Evolutionary conservation across 2,329 filamentous ascomycete genomes (phyloP), one percentile per base, ranked within the genome.

Genomic region (Beauveria sp.): DNA sequence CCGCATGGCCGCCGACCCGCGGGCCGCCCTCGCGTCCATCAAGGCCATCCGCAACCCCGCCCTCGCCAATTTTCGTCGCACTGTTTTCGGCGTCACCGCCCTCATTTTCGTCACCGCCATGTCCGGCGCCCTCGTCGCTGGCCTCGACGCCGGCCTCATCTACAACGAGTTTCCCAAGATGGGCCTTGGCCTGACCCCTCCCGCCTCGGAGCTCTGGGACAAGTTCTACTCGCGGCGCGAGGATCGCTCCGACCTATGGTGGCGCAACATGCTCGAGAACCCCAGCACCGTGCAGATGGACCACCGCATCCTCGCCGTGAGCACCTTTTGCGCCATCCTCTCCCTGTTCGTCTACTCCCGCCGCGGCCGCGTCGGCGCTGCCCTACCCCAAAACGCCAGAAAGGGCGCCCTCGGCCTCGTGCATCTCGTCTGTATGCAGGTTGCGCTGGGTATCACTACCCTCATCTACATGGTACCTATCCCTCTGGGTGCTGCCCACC

Each of bases 111-210:
- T 83, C 40, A 99, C 94, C 4, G 92, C 90, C 70, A 90, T 99
- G 84, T 97, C 94, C 4, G 94, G 93, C 59, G 93, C 88, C 5
- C 83, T 99, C 2, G 94, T 99, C 37, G 94, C 94, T 7, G 94
- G 94, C 37, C 86, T 99, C 16, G 94, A 99, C 71, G 94, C 94
- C 9, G 94, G 94, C 9, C 81, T 99, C 61, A 97, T 99, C 75
- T 99, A 99, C 80, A 99, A 99, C 73, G 92, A 99, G 75, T 97
- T 99, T 73, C 94, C 94, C 7, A 90, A 84, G 75, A 99, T 99
- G 94, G 94, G 94, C 9, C 75, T 85, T 3, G 91, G 92, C 12
- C 78, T 96, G 24, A 82, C 91, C 0, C 93, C 93, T 1, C 93
- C 93, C 1, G 85, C 82, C 70, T 81, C 84, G 10, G 93, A 97